Evolutionary conservation across 495 filamentous ascomycete species (phyloP), one percentile per base, ranked within the genome.

Genomic region (Cetradonia linearis): DNA sequence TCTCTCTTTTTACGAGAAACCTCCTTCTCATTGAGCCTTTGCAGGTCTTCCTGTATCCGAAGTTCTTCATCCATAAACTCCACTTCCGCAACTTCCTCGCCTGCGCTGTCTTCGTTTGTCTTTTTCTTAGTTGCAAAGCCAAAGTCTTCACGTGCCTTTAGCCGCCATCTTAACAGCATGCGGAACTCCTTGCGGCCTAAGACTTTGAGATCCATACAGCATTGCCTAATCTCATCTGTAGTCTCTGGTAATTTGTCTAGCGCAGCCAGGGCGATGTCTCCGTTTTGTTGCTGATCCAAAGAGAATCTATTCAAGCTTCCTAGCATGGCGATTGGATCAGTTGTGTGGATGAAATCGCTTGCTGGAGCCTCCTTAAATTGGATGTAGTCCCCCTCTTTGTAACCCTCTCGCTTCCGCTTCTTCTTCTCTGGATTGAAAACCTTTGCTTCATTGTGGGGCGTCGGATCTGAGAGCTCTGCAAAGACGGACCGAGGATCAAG

Each of bases 381-480:
- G 6, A 83, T 91, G 67, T 86, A 95, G 63, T 99, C 88, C 34
- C 91, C 93, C 70, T 97, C 93, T 68, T 96, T 91, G 64, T 99
- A 99, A 76, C 93, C 93, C 54, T 93, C 90, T 74, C 93, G 79
- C 82, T 93, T 97, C 31, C 93, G 78, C 80, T 95, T 97, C 80
- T 96, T 97, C 65, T 87, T 76, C 70, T 98, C 93, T 0, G 93
- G 93, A 65, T 97, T 94, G 76, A 94, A 99, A 3, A 99, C 93
- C 69, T 92, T 93, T 31, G 92, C 93, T 71, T 99, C 94, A 67
- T 96, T 91, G 70, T 97, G 97, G 11, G 92, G 91, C 6, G 91
- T 86, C 16, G 87, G 83, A 60, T 86, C 89, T 2, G 86, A 78
- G n/a, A 96, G 76, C 72, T 99, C 93, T 47, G 94, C 92, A 70